phyloP scores from a whole-genome alignment of 345 rosid genomes.

The Turnera subulata region DNA sequence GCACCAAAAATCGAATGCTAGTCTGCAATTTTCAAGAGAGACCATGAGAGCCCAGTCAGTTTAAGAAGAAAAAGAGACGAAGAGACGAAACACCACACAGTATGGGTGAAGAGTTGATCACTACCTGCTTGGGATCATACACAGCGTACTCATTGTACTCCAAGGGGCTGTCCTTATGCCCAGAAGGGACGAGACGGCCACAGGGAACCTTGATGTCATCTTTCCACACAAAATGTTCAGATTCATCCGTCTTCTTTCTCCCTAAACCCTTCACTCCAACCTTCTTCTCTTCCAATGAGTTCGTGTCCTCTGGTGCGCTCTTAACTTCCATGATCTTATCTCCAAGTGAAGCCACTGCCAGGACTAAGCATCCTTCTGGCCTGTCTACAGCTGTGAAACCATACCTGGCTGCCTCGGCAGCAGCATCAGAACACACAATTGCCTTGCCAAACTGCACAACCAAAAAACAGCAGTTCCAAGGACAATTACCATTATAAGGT shows the following conservation, averaged over 20 bases:
- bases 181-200: slow-evolving; percentile 57
- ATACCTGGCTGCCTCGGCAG: slow-evolving; percentile 77
- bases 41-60: background rate
- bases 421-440: slow-evolving; percentile 78
- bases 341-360: slow-evolving; percentile 61
- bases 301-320: slow-evolving; percentile 34
- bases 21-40: slow-evolving; percentile 35
- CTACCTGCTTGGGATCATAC: slow-evolving; percentile 71
- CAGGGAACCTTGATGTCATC: slow-evolving; percentile 73
- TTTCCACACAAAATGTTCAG: slow-evolving; percentile 53
- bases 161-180: slow-evolving; percentile 53
- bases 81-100: background rate
- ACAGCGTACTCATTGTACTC: slow-evolving; percentile 82
- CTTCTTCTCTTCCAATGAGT: slow-evolving; percentile 53
- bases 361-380: slow-evolving; percentile 68
- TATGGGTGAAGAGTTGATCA: background rate
- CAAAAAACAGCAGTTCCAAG: background rate
- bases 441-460: slow-evolving; percentile 63
- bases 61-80: background rate
- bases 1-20: slow-evolving; percentile 64
- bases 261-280: slow-evolving; percentile 67
- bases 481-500: no score
- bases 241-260: slow-evolving; percentile 67
- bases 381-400: slow-evolving; percentile 71
- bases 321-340: slow-evolving; percentile 43